These are phyloP conservation scores for Psidium friedrichsthalianum DNA, from an alignment of 345 rosid genomes.

Conservation along the genomic window DNA sequence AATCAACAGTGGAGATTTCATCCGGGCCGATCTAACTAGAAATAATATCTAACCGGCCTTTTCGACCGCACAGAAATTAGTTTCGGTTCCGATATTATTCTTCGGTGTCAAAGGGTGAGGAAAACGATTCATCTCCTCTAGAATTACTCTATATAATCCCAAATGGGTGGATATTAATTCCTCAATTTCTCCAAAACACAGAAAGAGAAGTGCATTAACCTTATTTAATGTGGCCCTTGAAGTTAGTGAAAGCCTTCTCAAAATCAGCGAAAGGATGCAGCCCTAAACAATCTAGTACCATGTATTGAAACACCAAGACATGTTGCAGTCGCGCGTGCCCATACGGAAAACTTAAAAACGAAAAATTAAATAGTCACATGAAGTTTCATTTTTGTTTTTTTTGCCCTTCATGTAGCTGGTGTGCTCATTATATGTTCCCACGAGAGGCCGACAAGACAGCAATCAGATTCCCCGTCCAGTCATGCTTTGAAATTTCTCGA, in stretches of 20 bases:
- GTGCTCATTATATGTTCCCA: neutral
- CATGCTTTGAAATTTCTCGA: neutral
- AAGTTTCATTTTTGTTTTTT: neutral
- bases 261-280: neutral
- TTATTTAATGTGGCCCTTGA: neutral
- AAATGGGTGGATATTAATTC: neutral
- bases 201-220: neutral
- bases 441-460: neutral
- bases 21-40: neutral
- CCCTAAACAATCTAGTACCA: neutral
- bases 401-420: neutral
- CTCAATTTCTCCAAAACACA: neutral
- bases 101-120: neutral
- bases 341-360: neutral
- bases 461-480: neutral
- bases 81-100: neutral
- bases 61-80: neutral
- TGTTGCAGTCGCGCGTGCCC: neutral
- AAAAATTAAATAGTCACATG: neutral
- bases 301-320: neutral
- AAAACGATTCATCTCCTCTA: neutral
- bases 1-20: neutral
- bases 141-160: neutral
- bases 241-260: neutral
- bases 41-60: neutral